Evolutionary conservation across 2,329 filamentous ascomycete species (phyloP).

Genomic region (Alternaria metachromatica): DNA sequence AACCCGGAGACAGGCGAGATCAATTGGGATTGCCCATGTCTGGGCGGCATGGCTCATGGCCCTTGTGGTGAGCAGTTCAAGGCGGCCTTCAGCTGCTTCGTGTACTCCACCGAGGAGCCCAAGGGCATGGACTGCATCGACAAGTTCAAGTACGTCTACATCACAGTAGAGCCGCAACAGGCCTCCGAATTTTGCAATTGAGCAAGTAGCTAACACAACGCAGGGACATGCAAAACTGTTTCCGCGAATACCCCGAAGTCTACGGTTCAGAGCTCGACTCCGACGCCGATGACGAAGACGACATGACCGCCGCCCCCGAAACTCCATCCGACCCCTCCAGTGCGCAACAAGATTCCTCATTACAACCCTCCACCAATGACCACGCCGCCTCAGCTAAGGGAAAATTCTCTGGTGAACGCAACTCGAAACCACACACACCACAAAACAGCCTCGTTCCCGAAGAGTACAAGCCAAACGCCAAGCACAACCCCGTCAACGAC

Average conservation of each 20-base stretch:
- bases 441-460: constrained; percentile 27
- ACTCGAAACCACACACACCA: constrained; percentile 15
- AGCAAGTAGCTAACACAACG: constrained; percentile 6
- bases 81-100: constrained; percentile 96
- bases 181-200: not conserved
- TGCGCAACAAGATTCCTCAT: not conserved
- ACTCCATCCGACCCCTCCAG: constrained; percentile 1
- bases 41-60: constrained; percentile 95
- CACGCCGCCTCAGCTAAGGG: constrained; percentile 7
- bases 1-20: constrained; percentile 99
- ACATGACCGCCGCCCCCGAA: constrained; percentile 33
- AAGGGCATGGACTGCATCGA: constrained; percentile 99
- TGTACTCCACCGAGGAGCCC: constrained; percentile 91
- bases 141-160: constrained; percentile 82
- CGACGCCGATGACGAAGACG: constrained; percentile 73
- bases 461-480: constrained; percentile 23
- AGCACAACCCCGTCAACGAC: constrained; percentile 10
- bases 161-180: not conserved
- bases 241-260: constrained; percentile 88
- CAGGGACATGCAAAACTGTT: constrained; percentile 97
- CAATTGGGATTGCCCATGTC: constrained; percentile 98
- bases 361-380: constrained; percentile 10
- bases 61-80: constrained; percentile 96
- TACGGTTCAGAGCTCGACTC: constrained; percentile 89
- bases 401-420: constrained; percentile 9